Conservation (phyloP, 768 basidiomycete genomes). For the Russula compacta region DNA sequence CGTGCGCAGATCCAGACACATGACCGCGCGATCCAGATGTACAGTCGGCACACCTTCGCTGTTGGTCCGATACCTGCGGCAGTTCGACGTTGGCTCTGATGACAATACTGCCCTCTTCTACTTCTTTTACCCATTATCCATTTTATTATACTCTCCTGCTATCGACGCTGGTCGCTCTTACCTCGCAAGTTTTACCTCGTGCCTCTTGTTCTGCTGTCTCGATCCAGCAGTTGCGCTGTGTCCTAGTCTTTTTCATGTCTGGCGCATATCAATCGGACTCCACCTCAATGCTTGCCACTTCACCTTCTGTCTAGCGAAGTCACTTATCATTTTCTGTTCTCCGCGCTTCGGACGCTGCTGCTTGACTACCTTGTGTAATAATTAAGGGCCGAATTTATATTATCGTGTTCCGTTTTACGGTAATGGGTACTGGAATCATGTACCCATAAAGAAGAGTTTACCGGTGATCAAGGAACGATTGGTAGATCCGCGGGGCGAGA, state of each 20-base stretch:
- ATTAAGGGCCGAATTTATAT: slow-evolving; percentile 3
- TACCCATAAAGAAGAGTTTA: background rate
- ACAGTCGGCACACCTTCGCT: slow-evolving; percentile 1
- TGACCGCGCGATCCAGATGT: slow-evolving; percentile 6
- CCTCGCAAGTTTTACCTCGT: background rate
- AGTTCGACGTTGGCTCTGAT: slow-evolving; percentile 13
- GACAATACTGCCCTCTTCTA: background rate
- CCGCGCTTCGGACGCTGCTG: slow-evolving; percentile 6
- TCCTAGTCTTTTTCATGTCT: background rate
- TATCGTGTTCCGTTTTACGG: background rate
- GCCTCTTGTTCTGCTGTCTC: background rate
- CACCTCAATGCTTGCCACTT: background rate
- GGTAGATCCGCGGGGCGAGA: slow-evolving; percentile 5
- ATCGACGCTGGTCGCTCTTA: background rate
- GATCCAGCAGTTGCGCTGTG: background rate
- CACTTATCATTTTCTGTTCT: background rate
- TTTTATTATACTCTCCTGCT: background rate
- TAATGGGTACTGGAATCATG: background rate
- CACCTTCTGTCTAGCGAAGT: no score
- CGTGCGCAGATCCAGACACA: slow-evolving; percentile 4
- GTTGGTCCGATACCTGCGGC: slow-evolving; percentile 2
- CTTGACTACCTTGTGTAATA: background rate
- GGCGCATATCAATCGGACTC: background rate
- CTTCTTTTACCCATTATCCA: background rate
- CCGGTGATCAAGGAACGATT: background rate